A percentile compares a stretch with the other conserved stretches of the same genome.
Evolutionary conservation across 768 basidiomycete genomes (phyloP).

Genomic region (Lactifluus volemus): DNA sequence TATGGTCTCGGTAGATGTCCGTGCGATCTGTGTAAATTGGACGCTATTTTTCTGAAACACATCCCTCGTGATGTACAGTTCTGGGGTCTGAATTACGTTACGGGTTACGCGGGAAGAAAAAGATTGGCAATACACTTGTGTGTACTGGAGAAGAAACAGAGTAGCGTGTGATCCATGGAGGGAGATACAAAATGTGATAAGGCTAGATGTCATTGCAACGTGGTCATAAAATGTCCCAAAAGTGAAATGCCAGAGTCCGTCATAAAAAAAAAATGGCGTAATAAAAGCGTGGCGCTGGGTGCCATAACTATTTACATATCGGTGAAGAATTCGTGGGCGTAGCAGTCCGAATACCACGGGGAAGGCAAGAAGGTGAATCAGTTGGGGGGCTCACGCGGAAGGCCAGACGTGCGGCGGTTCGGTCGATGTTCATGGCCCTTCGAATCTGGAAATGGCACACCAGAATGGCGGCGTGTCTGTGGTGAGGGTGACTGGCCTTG

Average conservation of each 20-base stretch:
- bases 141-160: not conserved
- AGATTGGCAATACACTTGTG: constrained; percentile 3
- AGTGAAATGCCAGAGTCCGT: constrained; percentile 1
- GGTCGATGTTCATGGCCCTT: constrained; percentile 26
- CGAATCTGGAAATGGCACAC: constrained; percentile 52
- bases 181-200: constrained; percentile 4
- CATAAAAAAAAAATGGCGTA: not conserved
- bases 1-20: constrained; percentile 34
- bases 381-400: constrained; percentile 35
- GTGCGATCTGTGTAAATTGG: not conserved
- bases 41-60: not conserved
- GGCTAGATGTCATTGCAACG: constrained; percentile 9
- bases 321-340: constrained; percentile 1
- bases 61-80: not conserved
- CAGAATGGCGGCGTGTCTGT: constrained; percentile 25
- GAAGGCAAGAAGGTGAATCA: constrained; percentile 7
- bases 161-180: constrained; percentile 4
- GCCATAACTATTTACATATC: constrained; percentile 16
- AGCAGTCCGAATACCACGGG: not conserved
- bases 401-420: constrained; percentile 25
- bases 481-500: constrained; percentile 20
- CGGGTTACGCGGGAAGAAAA: not conserved
- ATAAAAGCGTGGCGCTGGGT: constrained; percentile 8
- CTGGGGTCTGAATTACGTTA: constrained; percentile 10
- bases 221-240: constrained; percentile 11